These are phyloP conservation scores for Filobasidium uniguttulatum DNA, from an alignment of 1,284 basidiomycete genomes.

Conservation along the genomic window DNA sequence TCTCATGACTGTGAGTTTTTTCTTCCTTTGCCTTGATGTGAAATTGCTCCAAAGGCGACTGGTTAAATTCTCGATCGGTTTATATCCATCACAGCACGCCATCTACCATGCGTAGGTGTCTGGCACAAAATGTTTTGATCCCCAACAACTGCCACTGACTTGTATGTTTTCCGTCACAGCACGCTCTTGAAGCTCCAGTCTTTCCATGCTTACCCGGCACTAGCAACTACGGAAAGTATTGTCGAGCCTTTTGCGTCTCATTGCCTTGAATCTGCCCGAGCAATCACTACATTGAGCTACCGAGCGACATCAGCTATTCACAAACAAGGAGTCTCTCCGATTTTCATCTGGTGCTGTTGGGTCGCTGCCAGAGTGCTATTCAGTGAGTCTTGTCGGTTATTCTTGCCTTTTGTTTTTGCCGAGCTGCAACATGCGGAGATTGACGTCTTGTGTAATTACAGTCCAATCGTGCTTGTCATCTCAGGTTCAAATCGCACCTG, in stretches of 20 bases:
- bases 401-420: no score
- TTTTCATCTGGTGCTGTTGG: constrained; percentile 36
- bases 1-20: constrained; percentile 29
- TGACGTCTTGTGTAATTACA: constrained; percentile 8
- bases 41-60: background rate
- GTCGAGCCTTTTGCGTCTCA: constrained; percentile 30
- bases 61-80: background rate
- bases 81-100: constrained; percentile 24
- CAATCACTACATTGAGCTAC: constrained; percentile 18
- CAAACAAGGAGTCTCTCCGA: constrained; percentile 22
- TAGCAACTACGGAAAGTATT: constrained; percentile 25
- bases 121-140: background rate
- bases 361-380: constrained; percentile 35
- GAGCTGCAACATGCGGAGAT: background rate
- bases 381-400: constrained; percentile 19
- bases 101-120: constrained; percentile 29
- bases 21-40: background rate
- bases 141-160: constrained; percentile 1
- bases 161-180: constrained; percentile 12
- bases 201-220: constrained; percentile 34
- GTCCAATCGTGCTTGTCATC: constrained; percentile 30
- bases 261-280: constrained; percentile 22
- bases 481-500: constrained; percentile 21
- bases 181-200: constrained; percentile 36
- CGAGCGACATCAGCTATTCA: constrained; percentile 16